A percentile compares a stretch with the other conserved stretches of the same genome.
phyloP scores from a whole-genome alignment of 73 alveolate genomes.

The Uronychia setigera region DNA sequence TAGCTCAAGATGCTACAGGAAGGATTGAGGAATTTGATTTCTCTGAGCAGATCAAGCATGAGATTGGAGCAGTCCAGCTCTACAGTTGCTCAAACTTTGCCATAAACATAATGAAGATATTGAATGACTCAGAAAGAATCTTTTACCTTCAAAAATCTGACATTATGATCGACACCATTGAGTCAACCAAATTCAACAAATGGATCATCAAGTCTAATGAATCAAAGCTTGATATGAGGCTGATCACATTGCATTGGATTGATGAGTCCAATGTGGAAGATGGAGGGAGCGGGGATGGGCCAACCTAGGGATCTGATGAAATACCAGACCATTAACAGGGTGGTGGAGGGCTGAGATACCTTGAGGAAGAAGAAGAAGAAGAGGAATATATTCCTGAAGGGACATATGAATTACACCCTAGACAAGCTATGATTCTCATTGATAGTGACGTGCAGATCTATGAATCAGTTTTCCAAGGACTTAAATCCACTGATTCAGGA shows the following conservation, averaged over 20 bases:
- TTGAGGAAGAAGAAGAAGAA: background rate
- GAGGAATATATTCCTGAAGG: too few relatives aligned
- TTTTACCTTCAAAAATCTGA: background rate
- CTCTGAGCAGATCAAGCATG: background rate
- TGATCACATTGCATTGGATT: background rate
- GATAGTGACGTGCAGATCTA: background rate
- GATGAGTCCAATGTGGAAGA: background rate
- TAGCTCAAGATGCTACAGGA: background rate
- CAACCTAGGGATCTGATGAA: background rate
- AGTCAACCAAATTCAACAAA: background rate
- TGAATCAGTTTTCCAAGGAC: background rate
- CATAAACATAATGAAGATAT: background rate
- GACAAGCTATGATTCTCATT: background rate
- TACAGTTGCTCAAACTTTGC: background rate
- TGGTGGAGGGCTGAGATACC: background rate
- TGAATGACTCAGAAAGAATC: background rate
- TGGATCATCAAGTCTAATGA: background rate
- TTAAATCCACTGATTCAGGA: background rate
- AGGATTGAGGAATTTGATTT: background rate
- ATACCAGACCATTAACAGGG: background rate
- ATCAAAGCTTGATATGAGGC: background rate
- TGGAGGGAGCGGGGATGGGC: background rate
- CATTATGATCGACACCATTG: background rate
- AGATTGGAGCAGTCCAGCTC: background rate
- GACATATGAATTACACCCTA: background rate